phyloP scores from a whole-genome alignment of 768 basidiomycete genomes.

The Mycena amicta region DNA sequence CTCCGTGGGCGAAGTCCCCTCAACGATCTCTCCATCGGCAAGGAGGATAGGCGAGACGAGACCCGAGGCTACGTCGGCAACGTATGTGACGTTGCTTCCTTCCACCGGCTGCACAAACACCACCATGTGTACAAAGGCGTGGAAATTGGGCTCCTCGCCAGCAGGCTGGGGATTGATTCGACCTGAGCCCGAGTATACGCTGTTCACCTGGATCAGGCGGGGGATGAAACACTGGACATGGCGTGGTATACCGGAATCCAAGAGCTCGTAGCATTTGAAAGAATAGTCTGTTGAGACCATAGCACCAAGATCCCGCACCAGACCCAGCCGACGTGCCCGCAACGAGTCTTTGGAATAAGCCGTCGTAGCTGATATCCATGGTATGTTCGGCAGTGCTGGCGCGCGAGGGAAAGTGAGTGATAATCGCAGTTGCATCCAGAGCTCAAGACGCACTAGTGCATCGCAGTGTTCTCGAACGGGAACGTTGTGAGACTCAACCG shows the following conservation, averaged over 20 bases:
- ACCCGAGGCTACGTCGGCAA: constrained; percentile 22
- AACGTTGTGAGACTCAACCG: constrained; percentile 15
- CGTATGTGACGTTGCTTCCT: constrained; percentile 23
- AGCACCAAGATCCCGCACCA: constrained; percentile 16
- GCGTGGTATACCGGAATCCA: constrained; percentile 10
- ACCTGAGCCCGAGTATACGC: constrained; percentile 21
- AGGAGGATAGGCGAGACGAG: constrained; percentile 24
- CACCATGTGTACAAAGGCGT: constrained; percentile 25
- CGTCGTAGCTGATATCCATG: constrained; percentile 18
- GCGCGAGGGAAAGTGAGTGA: not conserved
- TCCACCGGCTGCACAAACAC: constrained; percentile 25
- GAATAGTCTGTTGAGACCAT: constrained; percentile 17
- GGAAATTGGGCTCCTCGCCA: constrained; percentile 10
- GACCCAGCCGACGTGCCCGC: not conserved
- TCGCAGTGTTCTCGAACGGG: constrained; percentile 21
- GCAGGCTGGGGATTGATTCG: constrained; percentile 21
- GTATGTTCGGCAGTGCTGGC: constrained; percentile 11
- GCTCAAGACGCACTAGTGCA: constrained; percentile 16
- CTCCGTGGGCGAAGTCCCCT: constrained; percentile 23
- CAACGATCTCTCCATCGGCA: constrained; percentile 14
- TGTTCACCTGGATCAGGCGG: not conserved
- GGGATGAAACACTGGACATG: not conserved
- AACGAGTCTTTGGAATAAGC: constrained; percentile 12
- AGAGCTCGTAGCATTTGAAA: constrained; percentile 17
- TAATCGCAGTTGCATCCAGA: not conserved